A percentile compares a stretch with the other conserved stretches of the same genome.
These are phyloP conservation scores for Rhizopus sp. DNA, from an alignment of 371 early-diverging fungal species.

Conservation along the genomic window DNA sequence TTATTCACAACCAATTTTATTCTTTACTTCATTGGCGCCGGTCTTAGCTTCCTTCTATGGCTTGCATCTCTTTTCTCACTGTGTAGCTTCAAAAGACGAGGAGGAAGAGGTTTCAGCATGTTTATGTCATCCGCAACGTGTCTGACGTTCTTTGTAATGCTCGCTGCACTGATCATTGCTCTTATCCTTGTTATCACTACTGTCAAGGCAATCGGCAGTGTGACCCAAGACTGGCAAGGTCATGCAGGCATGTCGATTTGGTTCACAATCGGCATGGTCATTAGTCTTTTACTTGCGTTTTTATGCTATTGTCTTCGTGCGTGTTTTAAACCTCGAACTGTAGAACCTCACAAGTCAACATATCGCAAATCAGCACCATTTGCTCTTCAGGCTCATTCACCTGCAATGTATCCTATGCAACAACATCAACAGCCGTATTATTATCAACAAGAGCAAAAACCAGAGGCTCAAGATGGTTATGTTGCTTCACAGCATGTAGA, in stretches of 20 bases:
- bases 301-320: slow-evolving; percentile 8
- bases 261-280: slow-evolving; percentile 30
- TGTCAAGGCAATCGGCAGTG: slow-evolving; percentile 13
- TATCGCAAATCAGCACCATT: neutral
- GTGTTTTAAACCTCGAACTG: slow-evolving; percentile 7
- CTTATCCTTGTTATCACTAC: slow-evolving; percentile 23
- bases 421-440: slow-evolving; percentile 4
- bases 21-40: slow-evolving; percentile 29
- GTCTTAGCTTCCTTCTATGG: slow-evolving; percentile 34
- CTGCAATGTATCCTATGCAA: neutral
- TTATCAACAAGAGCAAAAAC: neutral
- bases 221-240: slow-evolving; percentile 24
- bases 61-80: slow-evolving; percentile 22
- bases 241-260: slow-evolving; percentile 33
- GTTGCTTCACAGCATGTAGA: no score
- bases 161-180: slow-evolving; percentile 27
- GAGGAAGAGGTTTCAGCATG: slow-evolving; percentile 5
- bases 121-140: slow-evolving; percentile 18
- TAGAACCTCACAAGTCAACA: neutral
- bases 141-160: slow-evolving; percentile 27
- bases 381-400: neutral
- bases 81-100: slow-evolving; percentile 7
- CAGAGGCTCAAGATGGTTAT: neutral
- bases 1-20: slow-evolving; percentile 37
- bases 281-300: slow-evolving; percentile 17